These are phyloP conservation scores for Ganoderma resinaceum DNA, from an alignment of 1,284 basidiomycete species.

Conservation along the genomic window DNA sequence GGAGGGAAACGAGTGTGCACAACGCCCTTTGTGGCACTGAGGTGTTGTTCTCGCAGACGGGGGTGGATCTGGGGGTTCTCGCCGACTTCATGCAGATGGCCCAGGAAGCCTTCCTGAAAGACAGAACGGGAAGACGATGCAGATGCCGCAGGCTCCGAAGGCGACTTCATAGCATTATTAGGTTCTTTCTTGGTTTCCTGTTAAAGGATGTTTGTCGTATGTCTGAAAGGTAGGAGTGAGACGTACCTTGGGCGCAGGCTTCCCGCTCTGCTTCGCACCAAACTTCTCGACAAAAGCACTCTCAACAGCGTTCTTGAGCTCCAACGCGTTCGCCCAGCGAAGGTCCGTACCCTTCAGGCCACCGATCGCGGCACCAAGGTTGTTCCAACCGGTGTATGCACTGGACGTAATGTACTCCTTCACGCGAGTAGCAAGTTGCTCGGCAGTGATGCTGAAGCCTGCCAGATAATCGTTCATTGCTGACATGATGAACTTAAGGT, in stretches of 20 bases:
- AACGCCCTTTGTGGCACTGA: conserved; percentile 81
- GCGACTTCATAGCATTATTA: conserved; percentile 37
- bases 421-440: conserved; percentile 71
- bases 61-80: conserved; percentile 91
- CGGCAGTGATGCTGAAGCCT: conserved; percentile 85
- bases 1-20: conserved; percentile 99
- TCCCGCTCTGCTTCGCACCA: conserved; percentile 77
- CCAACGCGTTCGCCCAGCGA: conserved; percentile 91
- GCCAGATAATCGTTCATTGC: not conserved
- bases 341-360: conserved; percentile 74
- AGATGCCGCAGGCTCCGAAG: conserved; percentile 45
- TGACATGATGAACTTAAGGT: not conserved
- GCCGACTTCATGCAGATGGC: conserved; percentile 92
- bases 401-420: conserved; percentile 66
- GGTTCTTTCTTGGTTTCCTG: conserved; percentile 66
- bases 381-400: conserved; percentile 75
- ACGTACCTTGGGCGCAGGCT: conserved; percentile 75
- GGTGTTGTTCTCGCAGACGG: conserved; percentile 82
- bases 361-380: conserved; percentile 75
- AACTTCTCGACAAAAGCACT: conserved; percentile 77
- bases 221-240: not conserved
- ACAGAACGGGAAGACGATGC: conserved; percentile 67
- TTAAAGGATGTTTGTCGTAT: not conserved
- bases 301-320: conserved; percentile 91
- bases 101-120: conserved; percentile 96